Evolutionary conservation across 2,329 filamentous ascomycete genomes (phyloP).

Genomic region (Curvularia spicifera): DNA sequence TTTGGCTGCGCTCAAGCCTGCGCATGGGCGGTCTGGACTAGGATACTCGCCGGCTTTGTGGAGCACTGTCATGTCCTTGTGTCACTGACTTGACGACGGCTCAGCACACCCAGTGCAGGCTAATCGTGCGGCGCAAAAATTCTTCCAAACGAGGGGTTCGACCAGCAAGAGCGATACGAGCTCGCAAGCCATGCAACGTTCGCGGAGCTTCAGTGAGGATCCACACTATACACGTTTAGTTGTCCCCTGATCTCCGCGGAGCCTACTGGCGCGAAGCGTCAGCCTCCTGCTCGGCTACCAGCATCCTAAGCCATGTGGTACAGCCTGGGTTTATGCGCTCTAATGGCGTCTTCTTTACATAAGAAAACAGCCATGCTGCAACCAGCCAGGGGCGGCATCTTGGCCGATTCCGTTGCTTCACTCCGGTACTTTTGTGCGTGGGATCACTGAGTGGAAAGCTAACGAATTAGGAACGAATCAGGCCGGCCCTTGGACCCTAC

Average conservation of each 20-base stretch:
- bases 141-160: background rate
- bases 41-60: slow-evolving; percentile 5
- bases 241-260: slow-evolving; percentile 6
- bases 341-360: background rate
- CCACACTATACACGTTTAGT: background rate
- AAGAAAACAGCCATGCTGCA: background rate
- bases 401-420: background rate
- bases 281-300: background rate
- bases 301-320: background rate
- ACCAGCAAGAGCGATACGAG: background rate
- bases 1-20: background rate
- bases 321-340: background rate
- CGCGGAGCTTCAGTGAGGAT: background rate
- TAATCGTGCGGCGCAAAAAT: slow-evolving; percentile 1
- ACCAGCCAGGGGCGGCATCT: background rate
- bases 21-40: slow-evolving; percentile 2
- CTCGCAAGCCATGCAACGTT: background rate
- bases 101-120: background rate
- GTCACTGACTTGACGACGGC: background rate
- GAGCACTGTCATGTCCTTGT: background rate
- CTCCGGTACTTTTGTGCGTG: background rate
- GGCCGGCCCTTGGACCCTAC: too few relatives aligned
- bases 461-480: background rate
- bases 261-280: background rate
- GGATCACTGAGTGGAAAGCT: background rate